phyloP scores from a whole-genome alignment of 2,329 filamentous ascomycete genomes.

The Ceratocystis huliohia region DNA sequence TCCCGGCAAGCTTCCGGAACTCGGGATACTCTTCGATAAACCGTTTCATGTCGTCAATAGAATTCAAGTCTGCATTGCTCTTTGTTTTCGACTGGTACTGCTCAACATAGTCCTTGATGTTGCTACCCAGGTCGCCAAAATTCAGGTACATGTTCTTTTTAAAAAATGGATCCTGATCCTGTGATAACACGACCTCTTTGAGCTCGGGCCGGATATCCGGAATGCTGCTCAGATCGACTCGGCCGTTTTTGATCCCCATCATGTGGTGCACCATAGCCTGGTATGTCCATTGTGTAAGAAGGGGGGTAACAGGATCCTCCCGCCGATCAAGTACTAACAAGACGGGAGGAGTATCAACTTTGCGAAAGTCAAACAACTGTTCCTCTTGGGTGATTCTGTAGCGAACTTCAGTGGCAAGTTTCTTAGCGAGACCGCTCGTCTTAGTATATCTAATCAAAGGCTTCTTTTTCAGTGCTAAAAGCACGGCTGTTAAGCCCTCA shows the following conservation, averaged over 20 bases:
- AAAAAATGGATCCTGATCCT: constrained; percentile 97
- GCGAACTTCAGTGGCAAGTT: constrained; percentile 80
- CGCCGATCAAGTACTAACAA: constrained; percentile 79
- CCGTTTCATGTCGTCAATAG: constrained; percentile 95
- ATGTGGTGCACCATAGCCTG: constrained; percentile 99
- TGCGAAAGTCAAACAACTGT: constrained; percentile 89
- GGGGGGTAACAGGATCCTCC: constrained; percentile 86
- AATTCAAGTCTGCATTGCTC: constrained; percentile 89
- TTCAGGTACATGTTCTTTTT: constrained; percentile 99
- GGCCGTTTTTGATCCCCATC: constrained; percentile 85
- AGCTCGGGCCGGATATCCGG: constrained; percentile 76
- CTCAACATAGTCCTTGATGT: constrained; percentile 96
- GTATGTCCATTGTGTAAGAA: constrained; percentile 97
- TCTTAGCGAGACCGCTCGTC: constrained; percentile 80
- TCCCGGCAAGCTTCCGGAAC: constrained; percentile 90
- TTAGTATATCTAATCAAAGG: constrained; percentile 87
- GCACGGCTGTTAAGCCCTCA: constrained; percentile 71
- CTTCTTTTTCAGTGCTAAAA: constrained; percentile 90
- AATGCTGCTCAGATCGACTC: constrained; percentile 74
- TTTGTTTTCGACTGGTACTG: constrained; percentile 98
- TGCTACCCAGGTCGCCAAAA: constrained; percentile 87
- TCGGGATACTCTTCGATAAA: constrained; percentile 99
- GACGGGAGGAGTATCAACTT: constrained; percentile 87
- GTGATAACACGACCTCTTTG: constrained; percentile 86
- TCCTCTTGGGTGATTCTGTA: constrained; percentile 94